Base-by-base conservation (phyloP, 768 basidiomycete species). In the Porphyrellus cyaneotinctus region DNA sequence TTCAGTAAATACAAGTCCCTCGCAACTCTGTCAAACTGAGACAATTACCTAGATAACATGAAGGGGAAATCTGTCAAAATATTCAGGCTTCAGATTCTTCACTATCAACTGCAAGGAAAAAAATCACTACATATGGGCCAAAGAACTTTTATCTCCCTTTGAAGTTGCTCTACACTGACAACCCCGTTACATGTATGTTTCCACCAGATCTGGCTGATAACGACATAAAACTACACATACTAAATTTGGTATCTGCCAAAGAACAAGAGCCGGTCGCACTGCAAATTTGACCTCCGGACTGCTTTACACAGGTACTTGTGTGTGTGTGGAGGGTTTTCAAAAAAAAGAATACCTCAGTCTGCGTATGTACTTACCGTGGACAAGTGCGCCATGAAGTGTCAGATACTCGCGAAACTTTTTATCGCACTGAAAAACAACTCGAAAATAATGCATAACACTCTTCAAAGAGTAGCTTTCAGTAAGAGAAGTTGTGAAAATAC, bases 161-260 rank as follows among this genome's bases (percentile, higher is more conserved):
- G 26, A 4, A 28, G 4, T 28, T 26, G 41, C 26, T 43, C 15
- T 43, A 24, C n/a, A n/a, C n/a, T n/a, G n/a, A n/a, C n/a, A n/a
- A n/a, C n/a, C n/a, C n/a, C n/a, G n/a, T n/a, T n/a, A n/a, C 41
- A 28, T n/a, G 11, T 28, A 28, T 28, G 9, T 5, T 28, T 5
- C 26, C 26, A 5, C 26, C 26, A 28, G 26, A 28, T 28, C 26
- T 28, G 26, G 9, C 26, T n/a, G 18, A 14, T 28, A 23, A 33
- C 39, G 13, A 9, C 3, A 12, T 3, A 30, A 20, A 32, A 45
- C 44, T 45, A 45, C 22, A 14, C 31, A 57, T 64, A 56, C 66
- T 43, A 62, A 58, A 70, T 64, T 52, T 57, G 69, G 69, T 44
- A 57, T 55, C 30, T 32, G 35, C 32, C 26, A 28, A 28, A 4